Conservation (phyloP, 2,329 filamentous ascomycete species). For the Trichothecium roseum region DNA sequence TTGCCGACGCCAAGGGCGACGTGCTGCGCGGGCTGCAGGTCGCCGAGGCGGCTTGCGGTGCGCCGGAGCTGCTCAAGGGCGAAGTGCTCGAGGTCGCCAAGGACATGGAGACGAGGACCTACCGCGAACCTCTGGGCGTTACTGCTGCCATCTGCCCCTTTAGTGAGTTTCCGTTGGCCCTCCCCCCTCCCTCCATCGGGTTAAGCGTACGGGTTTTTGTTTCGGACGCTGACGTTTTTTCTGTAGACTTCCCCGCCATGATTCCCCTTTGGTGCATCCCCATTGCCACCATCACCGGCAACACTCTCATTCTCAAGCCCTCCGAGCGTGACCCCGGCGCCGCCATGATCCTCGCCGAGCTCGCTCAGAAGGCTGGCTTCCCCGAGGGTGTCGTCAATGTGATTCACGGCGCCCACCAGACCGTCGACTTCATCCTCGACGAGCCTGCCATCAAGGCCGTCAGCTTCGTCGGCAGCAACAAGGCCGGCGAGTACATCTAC, state of each 20-base stretch:
- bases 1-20: slow-evolving; percentile 73
- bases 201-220: not conserved
- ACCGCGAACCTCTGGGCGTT: slow-evolving; percentile 72
- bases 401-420: slow-evolving; percentile 68
- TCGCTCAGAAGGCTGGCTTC: slow-evolving; percentile 71
- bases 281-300: slow-evolving; percentile 73
- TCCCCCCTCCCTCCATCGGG: not conserved
- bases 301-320: slow-evolving; percentile 77
- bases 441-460: slow-evolving; percentile 79
- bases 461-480: slow-evolving; percentile 79
- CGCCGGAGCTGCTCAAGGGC: slow-evolving; percentile 72
- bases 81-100: slow-evolving; percentile 78
- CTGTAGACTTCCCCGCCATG: slow-evolving; percentile 82
- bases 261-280: slow-evolving; percentile 88
- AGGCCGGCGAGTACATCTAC: slow-evolving; percentile 83
- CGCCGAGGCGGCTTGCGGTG: slow-evolving; percentile 71
- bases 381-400: slow-evolving; percentile 75
- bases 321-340: slow-evolving; percentile 79
- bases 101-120: slow-evolving; percentile 82
- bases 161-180: slow-evolving; percentile 40
- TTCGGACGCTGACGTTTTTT: slow-evolving; percentile 4
- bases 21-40: slow-evolving; percentile 76
- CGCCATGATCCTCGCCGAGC: slow-evolving; percentile 75
- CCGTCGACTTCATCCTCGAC: slow-evolving; percentile 80
- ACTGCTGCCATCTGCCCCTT: slow-evolving; percentile 81